Percentiles rank a stretch among this genome's conserved stretches.
phyloP scores from a whole-genome alignment of 2,329 filamentous ascomycete species.

The Geoglossum cookeanum region DNA sequence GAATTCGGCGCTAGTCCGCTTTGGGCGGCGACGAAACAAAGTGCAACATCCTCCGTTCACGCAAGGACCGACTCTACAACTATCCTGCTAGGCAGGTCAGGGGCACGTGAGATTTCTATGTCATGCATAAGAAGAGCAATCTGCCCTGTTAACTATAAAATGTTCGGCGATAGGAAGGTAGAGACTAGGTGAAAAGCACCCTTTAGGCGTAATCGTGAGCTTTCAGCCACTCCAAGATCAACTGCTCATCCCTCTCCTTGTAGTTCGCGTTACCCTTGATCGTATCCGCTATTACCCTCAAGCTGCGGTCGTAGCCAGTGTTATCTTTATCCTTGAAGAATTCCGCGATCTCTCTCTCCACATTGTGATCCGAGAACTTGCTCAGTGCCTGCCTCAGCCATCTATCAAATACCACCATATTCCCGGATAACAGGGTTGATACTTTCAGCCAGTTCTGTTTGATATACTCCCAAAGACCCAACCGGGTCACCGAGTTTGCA shows the following conservation, averaged over 20 bases:
- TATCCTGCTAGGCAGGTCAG: neutral
- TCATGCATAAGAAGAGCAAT: neutral
- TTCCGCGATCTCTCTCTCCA: conserved; percentile 53
- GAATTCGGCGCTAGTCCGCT: conserved; percentile 1
- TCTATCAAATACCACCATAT: conserved; percentile 76
- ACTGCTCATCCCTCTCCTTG: conserved; percentile 51
- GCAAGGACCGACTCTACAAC: neutral
- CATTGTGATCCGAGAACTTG: conserved; percentile 53
- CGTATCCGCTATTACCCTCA: conserved; percentile 71
- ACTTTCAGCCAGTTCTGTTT: conserved; percentile 66
- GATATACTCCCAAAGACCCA: conserved; percentile 66
- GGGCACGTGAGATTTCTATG: neutral
- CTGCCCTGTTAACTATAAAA: neutral
- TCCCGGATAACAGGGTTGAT: conserved; percentile 50
- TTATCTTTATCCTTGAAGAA: conserved; percentile 86
- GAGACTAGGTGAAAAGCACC: neutral
- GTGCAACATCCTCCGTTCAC: neutral
- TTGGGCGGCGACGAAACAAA: neutral
- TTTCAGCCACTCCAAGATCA: conserved; percentile 62
- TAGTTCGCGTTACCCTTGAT: conserved; percentile 72
- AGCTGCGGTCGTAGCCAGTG: conserved; percentile 64
- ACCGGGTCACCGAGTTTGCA: conserved; percentile 52
- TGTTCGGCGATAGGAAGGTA: neutral
- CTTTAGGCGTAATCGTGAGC: conserved; percentile 36
- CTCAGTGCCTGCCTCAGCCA: conserved; percentile 63